These are phyloP conservation scores for Trifolium repens DNA, from an alignment of 306 rosid genomes.

Conservation along the genomic window DNA sequence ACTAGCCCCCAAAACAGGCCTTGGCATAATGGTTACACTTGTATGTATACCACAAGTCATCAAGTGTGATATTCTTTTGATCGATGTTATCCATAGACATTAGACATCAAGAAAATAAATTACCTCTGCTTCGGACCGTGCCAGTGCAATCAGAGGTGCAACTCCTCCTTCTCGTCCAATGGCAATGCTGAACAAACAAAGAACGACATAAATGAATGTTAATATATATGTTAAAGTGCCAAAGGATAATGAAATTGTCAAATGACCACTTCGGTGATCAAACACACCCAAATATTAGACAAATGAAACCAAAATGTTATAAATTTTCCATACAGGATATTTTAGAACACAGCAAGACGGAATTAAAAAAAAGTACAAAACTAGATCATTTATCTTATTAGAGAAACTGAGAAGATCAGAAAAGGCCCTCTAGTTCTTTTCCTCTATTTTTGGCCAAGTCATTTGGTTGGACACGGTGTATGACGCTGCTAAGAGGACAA, in stretches of 20 bases:
- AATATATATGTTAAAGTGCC: background rate
- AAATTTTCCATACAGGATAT: conserved; percentile 15
- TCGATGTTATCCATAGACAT: background rate
- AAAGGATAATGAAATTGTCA: conserved; percentile 17
- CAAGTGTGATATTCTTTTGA: too few species aligned
- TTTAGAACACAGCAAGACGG: conserved; percentile 7
- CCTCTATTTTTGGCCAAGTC: too few species aligned
- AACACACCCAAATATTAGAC: conserved; percentile 9
- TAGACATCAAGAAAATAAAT: conserved; percentile 40
- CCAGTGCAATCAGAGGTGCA: conserved; percentile 94
- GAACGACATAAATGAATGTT: conserved; percentile 31
- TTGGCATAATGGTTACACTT: too few species aligned
- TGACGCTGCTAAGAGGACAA: background rate
- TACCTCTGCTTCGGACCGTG: conserved; percentile 92
- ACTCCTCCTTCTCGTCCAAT: conserved; percentile 99
- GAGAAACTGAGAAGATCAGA: conserved; percentile 13
- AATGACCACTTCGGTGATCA: conserved; percentile 14
- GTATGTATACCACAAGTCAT: too few species aligned
- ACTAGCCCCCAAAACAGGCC: too few species aligned
- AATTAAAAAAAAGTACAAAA: background rate
- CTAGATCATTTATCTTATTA: conserved; percentile 13
- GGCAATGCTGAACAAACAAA: conserved; percentile 74
- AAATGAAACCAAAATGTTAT: conserved; percentile 11
- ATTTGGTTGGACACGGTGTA: background rate
- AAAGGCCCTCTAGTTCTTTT: conserved; percentile 11